Evolutionary conservation across 257 asterid genomes (phyloP).

Genomic region (Pogostemon cablin): DNA sequence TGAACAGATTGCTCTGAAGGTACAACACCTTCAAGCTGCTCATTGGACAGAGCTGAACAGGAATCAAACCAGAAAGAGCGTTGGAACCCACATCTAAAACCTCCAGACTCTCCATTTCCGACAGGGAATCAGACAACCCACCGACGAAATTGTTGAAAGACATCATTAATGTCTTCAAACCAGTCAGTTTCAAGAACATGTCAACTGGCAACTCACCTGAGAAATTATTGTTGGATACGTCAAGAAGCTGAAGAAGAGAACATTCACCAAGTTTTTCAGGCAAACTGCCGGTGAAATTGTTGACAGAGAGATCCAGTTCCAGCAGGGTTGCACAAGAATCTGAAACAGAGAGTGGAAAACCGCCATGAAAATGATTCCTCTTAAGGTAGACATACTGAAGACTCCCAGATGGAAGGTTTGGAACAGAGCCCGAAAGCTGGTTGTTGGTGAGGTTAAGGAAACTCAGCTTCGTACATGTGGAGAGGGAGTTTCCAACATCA

Average conservation of each 20-base stretch:
- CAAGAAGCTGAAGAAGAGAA: constrained; percentile 63
- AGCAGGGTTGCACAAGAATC: constrained; percentile 63
- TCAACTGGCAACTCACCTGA: constrained; percentile 75
- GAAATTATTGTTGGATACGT: constrained; percentile 63
- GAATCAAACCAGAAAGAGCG: constrained; percentile 66
- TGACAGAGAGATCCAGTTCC: constrained; percentile 69
- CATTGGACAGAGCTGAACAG: constrained; percentile 65
- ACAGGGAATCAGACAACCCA: constrained; percentile 64
- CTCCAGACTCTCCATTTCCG: constrained; percentile 56
- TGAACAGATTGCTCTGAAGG: constrained; percentile 75
- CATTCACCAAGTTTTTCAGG: constrained; percentile 65
- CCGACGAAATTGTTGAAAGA: constrained; percentile 75
- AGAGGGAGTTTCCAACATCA: constrained; percentile 56
- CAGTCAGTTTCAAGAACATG: constrained; percentile 55
- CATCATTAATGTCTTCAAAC: constrained; percentile 55
- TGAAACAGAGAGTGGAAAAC: constrained; percentile 44
- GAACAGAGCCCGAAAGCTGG: constrained; percentile 56
- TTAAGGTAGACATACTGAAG: constrained; percentile 63
- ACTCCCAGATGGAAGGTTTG: constrained; percentile 49
- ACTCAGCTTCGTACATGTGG: constrained; percentile 55
- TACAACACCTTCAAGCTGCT: constrained; percentile 61
- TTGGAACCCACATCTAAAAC: constrained; percentile 83
- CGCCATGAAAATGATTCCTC: constrained; percentile 58
- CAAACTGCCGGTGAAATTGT: constrained; percentile 60
- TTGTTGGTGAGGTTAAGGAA: constrained; percentile 82